These are phyloP conservation scores for Pyrus betulifolia DNA, from an alignment of 306 rosid genomes.

Conservation along the genomic window DNA sequence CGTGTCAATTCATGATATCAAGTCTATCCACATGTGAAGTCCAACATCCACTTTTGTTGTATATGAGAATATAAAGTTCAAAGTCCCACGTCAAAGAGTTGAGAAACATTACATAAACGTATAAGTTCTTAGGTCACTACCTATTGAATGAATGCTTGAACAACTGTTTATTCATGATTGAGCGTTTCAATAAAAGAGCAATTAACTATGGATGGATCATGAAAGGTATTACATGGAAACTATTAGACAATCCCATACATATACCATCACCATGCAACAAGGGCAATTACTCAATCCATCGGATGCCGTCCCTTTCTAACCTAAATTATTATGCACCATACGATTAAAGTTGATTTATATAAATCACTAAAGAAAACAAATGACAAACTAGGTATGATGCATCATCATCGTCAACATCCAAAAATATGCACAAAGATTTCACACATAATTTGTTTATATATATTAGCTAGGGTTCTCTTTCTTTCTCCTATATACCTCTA, in stretches of 20 bases:
- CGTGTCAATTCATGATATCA: neutral
- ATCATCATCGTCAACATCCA: neutral
- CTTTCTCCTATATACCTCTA: neutral
- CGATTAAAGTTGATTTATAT: neutral
- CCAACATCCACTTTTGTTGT: neutral
- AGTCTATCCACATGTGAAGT: neutral
- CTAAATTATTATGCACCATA: neutral
- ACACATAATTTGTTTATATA: neutral
- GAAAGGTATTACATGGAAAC: neutral
- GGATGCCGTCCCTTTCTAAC: neutral
- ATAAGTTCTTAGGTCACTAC: neutral
- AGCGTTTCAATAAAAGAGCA: neutral
- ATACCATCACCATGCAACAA: neutral
- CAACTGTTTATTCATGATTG: neutral
- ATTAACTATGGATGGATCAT: neutral
- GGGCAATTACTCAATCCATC: neutral
- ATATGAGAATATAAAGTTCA: neutral
- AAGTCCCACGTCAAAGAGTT: neutral
- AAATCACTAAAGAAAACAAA: neutral
- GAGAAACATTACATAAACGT: neutral
- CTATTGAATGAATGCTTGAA: neutral
- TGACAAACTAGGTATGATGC: neutral
- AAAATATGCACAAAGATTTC: neutral
- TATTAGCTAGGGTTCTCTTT: slow-evolving; percentile 16
- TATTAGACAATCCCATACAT: neutral